Percentiles rank a stretch among this genome's conserved stretches.
Evolutionary conservation across 139 green algal genomes (phyloP).

Genomic region (Yamagishiella unicocca): DNA sequence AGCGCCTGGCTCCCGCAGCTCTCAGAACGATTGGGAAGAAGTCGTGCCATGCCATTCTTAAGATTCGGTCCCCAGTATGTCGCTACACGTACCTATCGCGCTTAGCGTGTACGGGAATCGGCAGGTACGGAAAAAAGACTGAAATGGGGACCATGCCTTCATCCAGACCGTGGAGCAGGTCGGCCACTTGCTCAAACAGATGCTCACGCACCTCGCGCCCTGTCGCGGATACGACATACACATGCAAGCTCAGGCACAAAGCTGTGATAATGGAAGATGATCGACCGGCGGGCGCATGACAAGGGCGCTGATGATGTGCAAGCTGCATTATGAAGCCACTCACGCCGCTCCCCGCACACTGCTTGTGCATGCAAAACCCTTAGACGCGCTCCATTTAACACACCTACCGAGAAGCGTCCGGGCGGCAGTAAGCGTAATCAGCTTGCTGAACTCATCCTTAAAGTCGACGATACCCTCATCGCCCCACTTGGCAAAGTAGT

Average conservation of each 20-base stretch:
- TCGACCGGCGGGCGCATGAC: no score
- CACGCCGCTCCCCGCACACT: no score
- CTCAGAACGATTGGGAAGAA: no score
- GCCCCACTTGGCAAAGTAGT: slow-evolving; percentile 93
- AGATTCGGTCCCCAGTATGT: background rate
- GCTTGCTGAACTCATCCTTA: slow-evolving; percentile 85
- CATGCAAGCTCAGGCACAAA: no score
- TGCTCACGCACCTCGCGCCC: slow-evolving; percentile 95
- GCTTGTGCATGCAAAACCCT: no score
- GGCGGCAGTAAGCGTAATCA: slow-evolving; percentile 95
- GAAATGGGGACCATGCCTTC: slow-evolving; percentile 96
- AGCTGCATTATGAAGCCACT: no score
- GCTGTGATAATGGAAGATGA: no score
- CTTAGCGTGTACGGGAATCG: slow-evolving; percentile 89
- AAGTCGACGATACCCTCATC: slow-evolving; percentile 92
- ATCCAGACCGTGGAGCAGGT: slow-evolving; percentile 96
- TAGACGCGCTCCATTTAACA: no score
- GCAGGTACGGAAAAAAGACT: slow-evolving; percentile 95
- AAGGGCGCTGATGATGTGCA: no score
- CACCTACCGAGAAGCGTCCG: slow-evolving; percentile 88
- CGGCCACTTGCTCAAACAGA: slow-evolving; percentile 90
- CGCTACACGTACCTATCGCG: slow-evolving; percentile 77
- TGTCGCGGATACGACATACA: no score
- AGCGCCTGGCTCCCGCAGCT: no score
- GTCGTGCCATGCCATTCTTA: no score